Percentiles rank a stretch among this genome's conserved stretches.
Conservation (phyloP, 2,329 filamentous ascomycete genomes). For the Falciphora oryzae region DNA sequence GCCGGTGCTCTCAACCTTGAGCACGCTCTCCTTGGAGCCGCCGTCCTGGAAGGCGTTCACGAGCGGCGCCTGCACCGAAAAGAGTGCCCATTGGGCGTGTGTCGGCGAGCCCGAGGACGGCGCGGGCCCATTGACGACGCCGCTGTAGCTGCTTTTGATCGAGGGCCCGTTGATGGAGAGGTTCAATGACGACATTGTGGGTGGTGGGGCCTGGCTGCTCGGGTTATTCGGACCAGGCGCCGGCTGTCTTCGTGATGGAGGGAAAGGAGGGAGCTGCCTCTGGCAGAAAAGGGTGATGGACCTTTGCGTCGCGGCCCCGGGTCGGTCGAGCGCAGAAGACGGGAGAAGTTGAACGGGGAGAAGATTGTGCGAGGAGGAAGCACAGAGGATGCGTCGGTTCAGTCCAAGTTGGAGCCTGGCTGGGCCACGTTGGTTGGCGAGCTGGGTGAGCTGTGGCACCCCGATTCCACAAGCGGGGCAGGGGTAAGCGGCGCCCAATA, state of each 20-base stretch:
- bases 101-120: constrained; percentile 64
- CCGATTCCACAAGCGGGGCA: not conserved
- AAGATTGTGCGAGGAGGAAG: not conserved
- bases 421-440: not conserved
- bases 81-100: constrained; percentile 88
- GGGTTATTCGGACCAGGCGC: not conserved
- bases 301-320: not conserved
- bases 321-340: not conserved
- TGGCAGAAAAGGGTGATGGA: not conserved
- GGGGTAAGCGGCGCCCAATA: not conserved
- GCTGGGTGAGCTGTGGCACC: not conserved
- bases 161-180: constrained; percentile 73
- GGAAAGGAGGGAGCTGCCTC: not conserved
- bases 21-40: constrained; percentile 81
- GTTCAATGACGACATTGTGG: constrained; percentile 70
- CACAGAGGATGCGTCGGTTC: not conserved
- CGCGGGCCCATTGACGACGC: constrained; percentile 48
- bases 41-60: constrained; percentile 88
- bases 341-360: not conserved
- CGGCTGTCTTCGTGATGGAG: not conserved
- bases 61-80: constrained; percentile 86
- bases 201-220: constrained; percentile 1
- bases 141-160: constrained; percentile 74
- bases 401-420: constrained; percentile 1
- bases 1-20: constrained; percentile 91